Evolutionary conservation across 768 basidiomycete genomes (phyloP), one percentile per base, ranked within the genome.

Genomic region (Rhizopogon vinicolor): DNA sequence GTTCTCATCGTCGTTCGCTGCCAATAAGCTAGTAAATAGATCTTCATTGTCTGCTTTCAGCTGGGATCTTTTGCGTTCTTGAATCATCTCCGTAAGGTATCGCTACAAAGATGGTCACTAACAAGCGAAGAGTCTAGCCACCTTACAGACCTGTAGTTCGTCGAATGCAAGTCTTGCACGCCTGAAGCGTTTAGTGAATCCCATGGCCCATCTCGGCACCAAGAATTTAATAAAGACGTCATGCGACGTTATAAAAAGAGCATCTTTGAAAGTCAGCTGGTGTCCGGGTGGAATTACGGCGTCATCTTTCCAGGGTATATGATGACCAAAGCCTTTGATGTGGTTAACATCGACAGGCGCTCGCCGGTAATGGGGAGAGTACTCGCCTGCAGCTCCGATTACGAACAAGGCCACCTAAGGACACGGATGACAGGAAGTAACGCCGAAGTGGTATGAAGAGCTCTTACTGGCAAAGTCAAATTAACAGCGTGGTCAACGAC

Each of bases 11-110:
- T 76, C 73, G 62, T 78, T 83, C 5, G 80, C 79, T 56, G 74
- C 74, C 35, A 84, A 65, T 18, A 84, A 69, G 60, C 73, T 78
- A 59, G 69, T 78, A 61, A 85, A 79, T 14, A 84, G 68, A 64
- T 85, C 83, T 53, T 78, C 63, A 39, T 73, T 72, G 56, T 74
- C 25, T 25, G 3, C 72, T 51, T 74, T 74, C 50, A 66, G 61
- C 54, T 65, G 69, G 5, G 70, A 63, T 5, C 49, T 51, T 44
- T 72, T 69, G 4, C 81, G 76, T 35, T 71, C 74, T 18, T 67
- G 62, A 45, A 84, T 80, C 80, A 84, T 83, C 62, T 83, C 81
- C 3, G 62, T 55, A 73, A 83, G 76, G 55, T 80, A 81, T 43
- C 13, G 58, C 77, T 79, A 58, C 14, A 28, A 44, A 29, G 6